Percentiles rank a stretch among this genome's conserved stretches.
Conservation (phyloP, 805 yeast genomes). For the Brettanomyces sp. region DNA sequence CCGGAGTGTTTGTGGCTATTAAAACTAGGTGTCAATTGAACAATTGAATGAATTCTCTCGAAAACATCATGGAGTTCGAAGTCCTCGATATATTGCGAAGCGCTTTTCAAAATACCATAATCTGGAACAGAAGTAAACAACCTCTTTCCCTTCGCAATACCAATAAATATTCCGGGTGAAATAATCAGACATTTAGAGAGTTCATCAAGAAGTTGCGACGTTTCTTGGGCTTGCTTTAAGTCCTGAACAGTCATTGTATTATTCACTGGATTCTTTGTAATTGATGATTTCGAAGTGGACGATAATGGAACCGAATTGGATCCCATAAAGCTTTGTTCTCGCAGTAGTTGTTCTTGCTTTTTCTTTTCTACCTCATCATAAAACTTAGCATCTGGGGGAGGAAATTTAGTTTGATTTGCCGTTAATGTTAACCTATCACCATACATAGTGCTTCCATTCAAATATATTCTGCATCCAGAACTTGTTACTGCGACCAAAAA, state of each 20-base stretch:
- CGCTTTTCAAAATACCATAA: constrained; percentile 71
- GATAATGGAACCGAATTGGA: constrained; percentile 1
- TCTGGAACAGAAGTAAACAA: constrained; percentile 71
- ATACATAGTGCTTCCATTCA: constrained; percentile 38
- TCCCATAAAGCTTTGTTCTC: constrained; percentile 17
- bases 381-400: constrained; percentile 29
- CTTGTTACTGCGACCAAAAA: constrained; percentile 72
- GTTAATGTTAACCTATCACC: constrained; percentile 24
- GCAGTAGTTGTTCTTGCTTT: constrained; percentile 30
- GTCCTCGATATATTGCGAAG: constrained; percentile 66
- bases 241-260: constrained; percentile 20
- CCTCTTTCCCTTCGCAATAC: constrained; percentile 44
- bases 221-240: constrained; percentile 46
- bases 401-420: constrained; percentile 34
- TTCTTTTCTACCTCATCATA: constrained; percentile 23
- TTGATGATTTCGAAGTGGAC: constrained; percentile 8
- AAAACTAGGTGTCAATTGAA: constrained; percentile 60
- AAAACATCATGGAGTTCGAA: constrained; percentile 62
- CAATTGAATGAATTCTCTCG: constrained; percentile 55
- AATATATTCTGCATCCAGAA: constrained; percentile 72
- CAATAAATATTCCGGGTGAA: constrained; percentile 81
- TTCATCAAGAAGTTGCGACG: constrained; percentile 45
- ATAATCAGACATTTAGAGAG: constrained; percentile 51
- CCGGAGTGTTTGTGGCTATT: constrained; percentile 66
- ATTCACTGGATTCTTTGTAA: constrained; percentile 21